Conservation (phyloP, 345 rosid genomes). For the Syzygium oleosum region DNA sequence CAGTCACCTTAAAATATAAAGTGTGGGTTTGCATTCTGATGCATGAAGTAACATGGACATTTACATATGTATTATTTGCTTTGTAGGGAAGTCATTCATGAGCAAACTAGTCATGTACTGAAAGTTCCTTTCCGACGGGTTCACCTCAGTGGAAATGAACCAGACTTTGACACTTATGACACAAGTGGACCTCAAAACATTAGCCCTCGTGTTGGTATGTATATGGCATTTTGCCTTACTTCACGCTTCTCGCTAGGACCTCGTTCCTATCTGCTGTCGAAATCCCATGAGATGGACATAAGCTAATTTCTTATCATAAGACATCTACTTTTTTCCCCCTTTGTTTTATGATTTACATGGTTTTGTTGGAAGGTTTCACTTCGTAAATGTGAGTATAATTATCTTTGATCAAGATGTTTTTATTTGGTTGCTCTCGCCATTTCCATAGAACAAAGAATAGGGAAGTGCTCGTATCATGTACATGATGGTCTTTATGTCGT, state of each 20-base stretch:
- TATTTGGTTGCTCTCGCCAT: not conserved
- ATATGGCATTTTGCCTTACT: not conserved
- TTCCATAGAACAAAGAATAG: not conserved
- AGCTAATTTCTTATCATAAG: not conserved
- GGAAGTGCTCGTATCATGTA: not conserved
- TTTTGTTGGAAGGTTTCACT: not conserved
- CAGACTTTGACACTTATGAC: conserved; percentile 77
- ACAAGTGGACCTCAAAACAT: conserved; percentile 96
- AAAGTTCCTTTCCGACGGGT: conserved; percentile 89
- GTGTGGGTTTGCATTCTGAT: not conserved
- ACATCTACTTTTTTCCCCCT: not conserved
- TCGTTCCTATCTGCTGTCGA: not conserved
- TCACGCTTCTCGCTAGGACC: not conserved
- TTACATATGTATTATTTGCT: not conserved
- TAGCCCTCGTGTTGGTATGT: conserved; percentile 59
- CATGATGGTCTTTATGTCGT: not conserved
- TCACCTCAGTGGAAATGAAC: conserved; percentile 80
- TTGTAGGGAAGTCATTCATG: conserved; percentile 69
- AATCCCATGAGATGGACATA: not conserved
- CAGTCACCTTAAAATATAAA: not conserved
- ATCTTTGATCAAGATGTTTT: not conserved
- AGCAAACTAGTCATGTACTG: conserved; percentile 75
- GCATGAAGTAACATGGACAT: not conserved
- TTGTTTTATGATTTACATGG: not conserved
- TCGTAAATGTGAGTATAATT: not conserved